Conservation (phyloP, 495 filamentous ascomycete species). For the Penicillium subrubescens region DNA sequence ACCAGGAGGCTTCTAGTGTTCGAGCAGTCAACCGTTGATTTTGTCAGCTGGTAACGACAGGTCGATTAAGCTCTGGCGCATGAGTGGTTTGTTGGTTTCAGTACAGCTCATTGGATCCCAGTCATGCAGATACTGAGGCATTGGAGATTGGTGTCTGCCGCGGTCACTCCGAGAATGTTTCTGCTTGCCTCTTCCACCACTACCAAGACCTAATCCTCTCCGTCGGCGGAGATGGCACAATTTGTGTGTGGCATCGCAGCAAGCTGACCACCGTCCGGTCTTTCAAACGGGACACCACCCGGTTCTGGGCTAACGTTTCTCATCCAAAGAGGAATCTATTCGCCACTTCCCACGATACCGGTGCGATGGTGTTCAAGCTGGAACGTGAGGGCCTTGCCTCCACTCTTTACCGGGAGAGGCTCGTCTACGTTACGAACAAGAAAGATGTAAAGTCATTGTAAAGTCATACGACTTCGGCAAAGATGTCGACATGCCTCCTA, state of each 20-base stretch:
- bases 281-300: constrained; percentile 94
- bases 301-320: constrained; percentile 98
- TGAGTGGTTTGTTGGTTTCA: constrained; percentile 71
- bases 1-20: too few species aligned
- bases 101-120: background rate
- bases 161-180: constrained; percentile 97
- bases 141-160: constrained; percentile 99
- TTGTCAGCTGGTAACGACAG: constrained; percentile 97
- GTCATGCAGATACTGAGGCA: constrained; percentile 80
- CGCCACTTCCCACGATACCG: constrained; percentile 97
- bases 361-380: constrained; percentile 99
- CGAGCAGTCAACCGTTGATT: too few species aligned
- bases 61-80: constrained; percentile 96
- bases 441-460: too few species aligned
- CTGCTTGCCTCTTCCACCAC: constrained; percentile 93
- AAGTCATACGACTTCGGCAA: constrained; percentile 94
- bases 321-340: constrained; percentile 99
- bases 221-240: constrained; percentile 98
- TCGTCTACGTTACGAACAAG: constrained; percentile 98
- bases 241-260: constrained; percentile 97
- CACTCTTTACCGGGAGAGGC: constrained; percentile 86
- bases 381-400: constrained; percentile 95
- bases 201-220: constrained; percentile 98
- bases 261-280: constrained; percentile 95
- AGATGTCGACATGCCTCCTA: too few species aligned